These are phyloP conservation scores for Caryopteris hybrid DNA, from an alignment of 305 asterid species.

Conservation along the genomic window DNA sequence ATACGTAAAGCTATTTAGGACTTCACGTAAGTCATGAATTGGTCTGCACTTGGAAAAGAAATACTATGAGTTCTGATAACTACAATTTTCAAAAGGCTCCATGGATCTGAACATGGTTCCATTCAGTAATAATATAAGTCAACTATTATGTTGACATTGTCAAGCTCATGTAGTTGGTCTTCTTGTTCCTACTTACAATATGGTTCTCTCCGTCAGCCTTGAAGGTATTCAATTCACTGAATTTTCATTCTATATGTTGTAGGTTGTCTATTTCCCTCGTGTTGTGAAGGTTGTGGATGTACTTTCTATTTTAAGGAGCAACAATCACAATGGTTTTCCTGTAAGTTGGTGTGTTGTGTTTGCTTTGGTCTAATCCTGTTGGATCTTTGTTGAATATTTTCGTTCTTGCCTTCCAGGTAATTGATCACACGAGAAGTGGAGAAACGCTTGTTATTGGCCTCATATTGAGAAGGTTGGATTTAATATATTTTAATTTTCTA, in stretches of 20 bases:
- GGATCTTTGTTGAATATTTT: conserved; percentile 15
- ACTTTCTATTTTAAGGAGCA: conserved; percentile 83
- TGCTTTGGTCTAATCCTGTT: conserved; percentile 11
- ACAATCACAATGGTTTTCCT: conserved; percentile 90
- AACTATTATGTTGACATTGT: not conserved
- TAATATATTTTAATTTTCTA: not conserved
- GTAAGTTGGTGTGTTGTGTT: conserved; percentile 46
- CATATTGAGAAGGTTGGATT: conserved; percentile 72
- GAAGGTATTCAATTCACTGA: conserved; percentile 16
- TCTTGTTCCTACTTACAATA: not conserved
- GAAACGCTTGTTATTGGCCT: conserved; percentile 95
- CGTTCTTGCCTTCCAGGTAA: conserved; percentile 48
- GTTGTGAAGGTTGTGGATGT: conserved; percentile 82
- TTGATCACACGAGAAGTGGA: conserved; percentile 84
- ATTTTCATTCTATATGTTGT: conserved; percentile 18
- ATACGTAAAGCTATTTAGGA: not conserved
- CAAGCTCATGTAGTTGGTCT: not conserved
- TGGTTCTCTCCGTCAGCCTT: not conserved
- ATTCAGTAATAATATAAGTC: not conserved
- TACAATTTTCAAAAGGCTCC: not conserved
- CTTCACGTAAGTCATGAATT: not conserved
- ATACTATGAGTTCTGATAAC: too few species aligned
- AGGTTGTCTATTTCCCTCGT: conserved; percentile 93
- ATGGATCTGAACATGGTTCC: not conserved
- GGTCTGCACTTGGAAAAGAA: not conserved